Percentiles rank a stretch among this genome's conserved stretches.
Evolutionary conservation across 2,329 filamentous ascomycete genomes (phyloP).

Genomic region (Dryadomyces quercus-mongolicae): DNA sequence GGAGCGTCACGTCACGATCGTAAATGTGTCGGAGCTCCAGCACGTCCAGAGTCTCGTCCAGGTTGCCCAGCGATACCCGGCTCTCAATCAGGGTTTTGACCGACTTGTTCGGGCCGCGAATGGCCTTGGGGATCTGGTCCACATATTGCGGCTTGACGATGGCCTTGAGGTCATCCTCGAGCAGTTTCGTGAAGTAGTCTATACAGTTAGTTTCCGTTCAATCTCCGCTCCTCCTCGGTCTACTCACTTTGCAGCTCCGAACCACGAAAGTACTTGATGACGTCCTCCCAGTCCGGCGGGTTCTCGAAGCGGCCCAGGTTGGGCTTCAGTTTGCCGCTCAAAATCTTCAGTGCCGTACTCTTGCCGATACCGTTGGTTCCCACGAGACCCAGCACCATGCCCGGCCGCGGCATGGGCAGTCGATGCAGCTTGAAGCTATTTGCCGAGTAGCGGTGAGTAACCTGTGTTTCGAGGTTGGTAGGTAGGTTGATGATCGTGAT

Average conservation of each 20-base stretch:
- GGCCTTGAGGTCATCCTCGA: conserved; percentile 94
- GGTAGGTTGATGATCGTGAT: conserved; percentile 99
- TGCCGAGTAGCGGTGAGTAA: conserved; percentile 96
- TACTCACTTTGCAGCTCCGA: conserved; percentile 86
- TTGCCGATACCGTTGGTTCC: conserved; percentile 99
- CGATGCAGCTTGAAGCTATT: conserved; percentile 99
- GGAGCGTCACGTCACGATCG: conserved; percentile 77
- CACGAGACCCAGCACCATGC: conserved; percentile 89
- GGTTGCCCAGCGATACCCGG: conserved; percentile 65
- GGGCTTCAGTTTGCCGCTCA: conserved; percentile 96
- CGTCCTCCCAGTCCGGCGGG: conserved; percentile 98
- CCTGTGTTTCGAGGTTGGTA: conserved; percentile 95
- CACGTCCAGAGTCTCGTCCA: conserved; percentile 69
- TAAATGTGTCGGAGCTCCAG: conserved; percentile 57
- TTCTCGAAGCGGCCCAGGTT: conserved; percentile 93
- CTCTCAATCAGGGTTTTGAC: conserved; percentile 70
- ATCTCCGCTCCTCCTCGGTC: not conserved
- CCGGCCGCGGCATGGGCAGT: conserved; percentile 87
- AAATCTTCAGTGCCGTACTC: conserved; percentile 98
- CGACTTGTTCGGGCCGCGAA: conserved; percentile 68
- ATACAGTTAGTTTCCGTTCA: not conserved
- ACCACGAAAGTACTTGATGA: conserved; percentile 94
- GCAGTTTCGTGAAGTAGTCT: conserved; percentile 98
- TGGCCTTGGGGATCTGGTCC: conserved; percentile 90
- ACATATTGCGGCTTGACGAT: conserved; percentile 99